Percentiles rank a stretch among this genome's conserved stretches.
phyloP scores from a whole-genome alignment of 164 flowering plant genomes.

The Nymphaea colorata region DNA sequence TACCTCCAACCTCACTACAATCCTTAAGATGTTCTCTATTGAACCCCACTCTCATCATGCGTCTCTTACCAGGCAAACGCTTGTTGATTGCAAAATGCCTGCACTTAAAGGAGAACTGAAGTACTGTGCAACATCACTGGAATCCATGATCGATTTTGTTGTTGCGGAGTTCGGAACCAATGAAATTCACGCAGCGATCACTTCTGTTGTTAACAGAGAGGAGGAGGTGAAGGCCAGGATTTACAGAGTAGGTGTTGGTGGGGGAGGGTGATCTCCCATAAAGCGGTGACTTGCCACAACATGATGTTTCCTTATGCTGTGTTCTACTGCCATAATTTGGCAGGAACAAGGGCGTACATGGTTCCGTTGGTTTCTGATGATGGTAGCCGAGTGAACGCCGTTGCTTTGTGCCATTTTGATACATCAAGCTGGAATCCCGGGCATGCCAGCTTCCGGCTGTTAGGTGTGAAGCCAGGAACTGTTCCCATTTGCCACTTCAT shows the following conservation, averaged over 20 bases:
- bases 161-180: slow-evolving; percentile 15
- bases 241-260: slow-evolving; percentile 10
- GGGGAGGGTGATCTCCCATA: slow-evolving; percentile 4
- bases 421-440: slow-evolving; percentile 27
- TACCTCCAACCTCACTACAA: slow-evolving; percentile 14
- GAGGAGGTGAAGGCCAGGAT: slow-evolving; percentile 1
- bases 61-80: slow-evolving; percentile 10
- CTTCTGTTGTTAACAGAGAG: slow-evolving; percentile 8
- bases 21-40: slow-evolving; percentile 16
- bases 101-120: slow-evolving; percentile 12
- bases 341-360: slow-evolving; percentile 12
- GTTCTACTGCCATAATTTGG: slow-evolving; percentile 19
- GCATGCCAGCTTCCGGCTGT: slow-evolving; percentile 24
- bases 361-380: slow-evolving; percentile 20
- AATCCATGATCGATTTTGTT: slow-evolving; percentile 19
- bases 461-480: slow-evolving; percentile 27
- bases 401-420: slow-evolving; percentile 22
- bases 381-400: slow-evolving; percentile 17
- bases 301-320: slow-evolving; percentile 20
- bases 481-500: slow-evolving; percentile 32
- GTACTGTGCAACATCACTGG: slow-evolving; percentile 19
- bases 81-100: slow-evolving; percentile 14
- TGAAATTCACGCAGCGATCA: slow-evolving; percentile 1
- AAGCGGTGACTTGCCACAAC: slow-evolving; percentile 18
- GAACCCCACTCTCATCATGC: slow-evolving; percentile 22